phyloP scores from a whole-genome alignment of 768 basidiomycete species.

The Amanita fuliginea region DNA sequence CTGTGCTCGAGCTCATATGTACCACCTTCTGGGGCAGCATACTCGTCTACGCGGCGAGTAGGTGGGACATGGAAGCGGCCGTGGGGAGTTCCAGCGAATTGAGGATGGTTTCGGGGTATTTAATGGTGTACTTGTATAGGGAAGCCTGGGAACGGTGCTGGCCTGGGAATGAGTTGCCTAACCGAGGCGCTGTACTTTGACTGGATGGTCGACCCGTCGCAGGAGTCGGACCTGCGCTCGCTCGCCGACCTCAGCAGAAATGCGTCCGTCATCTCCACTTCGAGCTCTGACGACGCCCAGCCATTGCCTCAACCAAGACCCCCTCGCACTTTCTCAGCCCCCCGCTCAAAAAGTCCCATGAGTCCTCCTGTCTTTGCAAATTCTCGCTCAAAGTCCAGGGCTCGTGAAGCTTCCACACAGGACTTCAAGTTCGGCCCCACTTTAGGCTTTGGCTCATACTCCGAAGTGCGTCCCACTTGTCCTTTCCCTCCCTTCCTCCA shows the following conservation, averaged over 20 bases:
- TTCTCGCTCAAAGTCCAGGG: constrained; percentile 30
- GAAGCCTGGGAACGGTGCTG: not conserved
- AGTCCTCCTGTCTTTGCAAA: constrained; percentile 23
- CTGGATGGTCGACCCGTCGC: constrained; percentile 26
- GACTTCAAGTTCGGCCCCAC: constrained; percentile 67
- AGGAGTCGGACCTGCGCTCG: constrained; percentile 16
- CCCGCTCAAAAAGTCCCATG: constrained; percentile 43
- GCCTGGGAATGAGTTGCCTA: not conserved
- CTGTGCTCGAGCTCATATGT: constrained; percentile 23
- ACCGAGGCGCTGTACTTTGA: not conserved
- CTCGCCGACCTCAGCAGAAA: constrained; percentile 65
- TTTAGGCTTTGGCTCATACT: constrained; percentile 79
- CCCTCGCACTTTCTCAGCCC: constrained; percentile 54
- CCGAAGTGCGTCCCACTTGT: constrained; percentile 42
- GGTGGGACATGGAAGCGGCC: constrained; percentile 37
- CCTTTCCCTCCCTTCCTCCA: not conserved
- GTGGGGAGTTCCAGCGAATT: constrained; percentile 18
- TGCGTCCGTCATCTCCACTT: constrained; percentile 65
- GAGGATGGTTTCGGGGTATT: not conserved
- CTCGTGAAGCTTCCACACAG: constrained; percentile 26
- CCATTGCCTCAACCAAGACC: constrained; percentile 41
- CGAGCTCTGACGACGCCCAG: constrained; percentile 42
- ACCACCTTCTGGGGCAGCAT: constrained; percentile 43
- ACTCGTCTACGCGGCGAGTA: constrained; percentile 41
- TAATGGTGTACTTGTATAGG: not conserved